phyloP scores from a whole-genome alignment of 306 rosid species.

The Malus asiatica region DNA sequence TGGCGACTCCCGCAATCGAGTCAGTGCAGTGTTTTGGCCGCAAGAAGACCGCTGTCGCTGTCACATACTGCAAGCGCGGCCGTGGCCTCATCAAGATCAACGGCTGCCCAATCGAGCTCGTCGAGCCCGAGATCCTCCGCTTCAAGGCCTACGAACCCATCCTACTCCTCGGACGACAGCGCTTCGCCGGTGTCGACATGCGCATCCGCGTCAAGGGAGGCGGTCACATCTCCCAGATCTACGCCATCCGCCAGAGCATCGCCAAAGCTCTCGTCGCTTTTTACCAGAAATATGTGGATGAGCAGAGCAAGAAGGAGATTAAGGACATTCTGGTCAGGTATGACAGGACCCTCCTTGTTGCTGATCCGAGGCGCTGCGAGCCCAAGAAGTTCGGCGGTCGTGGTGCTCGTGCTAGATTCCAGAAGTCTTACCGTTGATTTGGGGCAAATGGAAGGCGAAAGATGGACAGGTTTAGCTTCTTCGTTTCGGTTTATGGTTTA shows the following conservation, averaged over 20 bases:
- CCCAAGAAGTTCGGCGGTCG: slow-evolving; percentile 96
- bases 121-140: slow-evolving; percentile 72
- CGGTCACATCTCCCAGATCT: slow-evolving; percentile 80
- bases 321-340: slow-evolving; percentile 69
- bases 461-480: not conserved
- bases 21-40: slow-evolving; percentile 88
- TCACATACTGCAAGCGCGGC: slow-evolving; percentile 83
- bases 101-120: slow-evolving; percentile 74
- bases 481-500: not conserved
- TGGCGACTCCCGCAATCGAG: slow-evolving; percentile 24
- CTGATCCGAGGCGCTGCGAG: slow-evolving; percentile 83
- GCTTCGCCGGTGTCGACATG: slow-evolving; percentile 77
- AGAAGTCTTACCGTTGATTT: slow-evolving; percentile 79
- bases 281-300: slow-evolving; percentile 84
- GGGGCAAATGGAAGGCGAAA: not conserved
- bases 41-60: slow-evolving; percentile 87
- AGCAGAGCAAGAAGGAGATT: slow-evolving; percentile 89
- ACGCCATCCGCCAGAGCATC: slow-evolving; percentile 79
- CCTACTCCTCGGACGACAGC: slow-evolving; percentile 56
- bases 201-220: slow-evolving; percentile 76
- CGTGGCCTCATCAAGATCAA: slow-evolving; percentile 77
- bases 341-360: slow-evolving; percentile 70
- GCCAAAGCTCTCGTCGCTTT: slow-evolving; percentile 74
- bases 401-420: slow-evolving; percentile 85
- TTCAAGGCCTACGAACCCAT: slow-evolving; percentile 82